These are phyloP conservation scores for Omphalea diandra DNA, from an alignment of 441 rosid genomes.

Conservation along the genomic window DNA sequence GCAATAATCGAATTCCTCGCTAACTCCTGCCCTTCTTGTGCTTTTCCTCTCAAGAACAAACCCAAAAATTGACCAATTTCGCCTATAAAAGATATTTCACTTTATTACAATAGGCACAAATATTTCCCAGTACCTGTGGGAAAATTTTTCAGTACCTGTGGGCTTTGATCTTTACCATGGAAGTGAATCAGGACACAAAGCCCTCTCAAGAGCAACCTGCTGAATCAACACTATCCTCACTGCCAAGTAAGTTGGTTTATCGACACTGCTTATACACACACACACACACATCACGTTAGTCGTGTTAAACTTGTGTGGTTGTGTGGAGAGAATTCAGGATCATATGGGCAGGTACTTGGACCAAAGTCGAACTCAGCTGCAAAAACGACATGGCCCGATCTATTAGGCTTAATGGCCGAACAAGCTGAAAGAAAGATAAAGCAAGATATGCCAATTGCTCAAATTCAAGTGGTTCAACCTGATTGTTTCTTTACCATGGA, in stretches of 20 bases:
- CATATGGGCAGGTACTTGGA: neutral
- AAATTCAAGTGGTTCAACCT: slow-evolving; percentile 32
- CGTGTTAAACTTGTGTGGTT: neutral
- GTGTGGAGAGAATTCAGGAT: neutral
- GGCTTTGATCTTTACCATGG: neutral
- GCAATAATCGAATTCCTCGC: too few species aligned
- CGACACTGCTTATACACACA: too few species aligned
- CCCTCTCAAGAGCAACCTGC: neutral
- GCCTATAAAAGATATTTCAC: neutral
- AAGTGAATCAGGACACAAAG: slow-evolving; percentile 1
- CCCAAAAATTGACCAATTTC: neutral
- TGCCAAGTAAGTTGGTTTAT: slow-evolving; percentile 9
- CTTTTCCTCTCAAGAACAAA: neutral
- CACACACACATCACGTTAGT: neutral
- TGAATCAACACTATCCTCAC: slow-evolving; percentile 1
- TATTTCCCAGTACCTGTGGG: too few species aligned
- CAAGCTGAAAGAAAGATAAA: slow-evolving; percentile 48
- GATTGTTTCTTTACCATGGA: slow-evolving; percentile 40
- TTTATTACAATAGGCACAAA: too few species aligned
- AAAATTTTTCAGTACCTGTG: neutral
- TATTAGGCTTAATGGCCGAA: slow-evolving; percentile 26
- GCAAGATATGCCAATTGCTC: slow-evolving; percentile 26
- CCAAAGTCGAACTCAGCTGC: slow-evolving; percentile 1
- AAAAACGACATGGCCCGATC: slow-evolving; percentile 1
- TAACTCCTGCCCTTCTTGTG: neutral